Conservation (phyloP, 805 yeast genomes). For the Candida wancherniae region DNA sequence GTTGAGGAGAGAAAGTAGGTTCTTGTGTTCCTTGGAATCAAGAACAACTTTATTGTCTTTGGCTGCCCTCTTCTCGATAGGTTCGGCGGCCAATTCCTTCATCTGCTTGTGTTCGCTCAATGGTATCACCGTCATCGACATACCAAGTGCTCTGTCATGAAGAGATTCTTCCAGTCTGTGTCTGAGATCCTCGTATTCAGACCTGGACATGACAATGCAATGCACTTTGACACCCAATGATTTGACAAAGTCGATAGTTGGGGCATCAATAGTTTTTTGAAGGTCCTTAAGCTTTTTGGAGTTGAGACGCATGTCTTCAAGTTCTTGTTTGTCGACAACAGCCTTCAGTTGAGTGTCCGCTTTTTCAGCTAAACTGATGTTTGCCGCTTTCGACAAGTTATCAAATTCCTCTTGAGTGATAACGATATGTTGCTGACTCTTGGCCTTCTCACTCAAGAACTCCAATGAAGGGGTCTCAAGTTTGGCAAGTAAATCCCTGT, state of each 20-base stretch:
- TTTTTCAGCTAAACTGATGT: constrained; percentile 10
- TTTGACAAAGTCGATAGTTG: constrained; percentile 7
- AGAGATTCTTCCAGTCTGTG: constrained; percentile 9
- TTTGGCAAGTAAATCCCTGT: constrained; percentile 3
- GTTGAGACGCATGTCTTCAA: constrained; percentile 10
- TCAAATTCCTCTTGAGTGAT: constrained; percentile 12
- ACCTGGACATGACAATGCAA: constrained; percentile 5
- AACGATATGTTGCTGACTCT: constrained; percentile 4
- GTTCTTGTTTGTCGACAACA: constrained; percentile 14
- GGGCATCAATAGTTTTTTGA: constrained; percentile 6
- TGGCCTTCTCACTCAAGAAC: constrained; percentile 9
- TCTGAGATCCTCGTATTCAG: constrained; percentile 5
- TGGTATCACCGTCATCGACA: constrained; percentile 12
- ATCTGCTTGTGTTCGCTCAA: constrained; percentile 6
- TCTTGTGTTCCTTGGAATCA: constrained; percentile 3
- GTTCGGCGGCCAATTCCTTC: constrained; percentile 5
- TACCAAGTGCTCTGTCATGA: constrained; percentile 9
- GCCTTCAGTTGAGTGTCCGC: constrained; percentile 18
- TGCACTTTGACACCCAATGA: constrained; percentile 6
- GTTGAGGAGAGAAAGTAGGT: constrained; percentile 1
- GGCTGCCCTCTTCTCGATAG: constrained; percentile 9
- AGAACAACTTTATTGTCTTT: constrained; percentile 8
- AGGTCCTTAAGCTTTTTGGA: constrained; percentile 8
- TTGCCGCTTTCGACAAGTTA: constrained; percentile 8
- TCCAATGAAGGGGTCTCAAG: constrained; percentile 7